Conservation (phyloP, 768 basidiomycete species). For the Mrakia frigida region DNA sequence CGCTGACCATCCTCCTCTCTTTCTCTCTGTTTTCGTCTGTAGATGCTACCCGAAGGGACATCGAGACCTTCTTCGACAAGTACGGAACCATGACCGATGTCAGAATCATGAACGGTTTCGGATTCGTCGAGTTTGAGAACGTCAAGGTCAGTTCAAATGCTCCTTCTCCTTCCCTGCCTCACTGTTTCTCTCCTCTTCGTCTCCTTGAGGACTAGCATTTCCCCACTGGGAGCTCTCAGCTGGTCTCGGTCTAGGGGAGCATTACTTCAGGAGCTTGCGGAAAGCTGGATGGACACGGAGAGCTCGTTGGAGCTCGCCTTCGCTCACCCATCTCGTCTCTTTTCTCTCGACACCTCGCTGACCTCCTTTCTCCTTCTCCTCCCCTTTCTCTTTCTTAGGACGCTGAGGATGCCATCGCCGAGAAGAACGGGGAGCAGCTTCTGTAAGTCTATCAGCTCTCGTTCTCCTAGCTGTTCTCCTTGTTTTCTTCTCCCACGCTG, state of each 20-base stretch:
- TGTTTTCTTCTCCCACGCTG: neutral
- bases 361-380: neutral
- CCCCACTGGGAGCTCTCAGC: no score
- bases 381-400: constrained; percentile 58
- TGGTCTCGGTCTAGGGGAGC: neutral
- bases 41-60: constrained; percentile 54
- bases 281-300: no score
- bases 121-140: constrained; percentile 93
- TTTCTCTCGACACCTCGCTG: neutral
- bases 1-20: neutral
- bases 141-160: constrained; percentile 54
- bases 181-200: neutral
- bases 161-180: neutral
- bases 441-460: constrained; percentile 3
- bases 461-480: neutral
- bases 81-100: constrained; percentile 79
- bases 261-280: neutral
- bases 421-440: constrained; percentile 49
- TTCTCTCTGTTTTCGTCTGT: neutral
- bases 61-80: constrained; percentile 82
- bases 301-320: no score
- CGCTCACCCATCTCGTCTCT: neutral
- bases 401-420: constrained; percentile 84
- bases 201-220: neutral
- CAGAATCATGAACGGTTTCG: constrained; percentile 94